Conservation (phyloP, 176 grass and related monocot species). For the Carex myosuroides region DNA sequence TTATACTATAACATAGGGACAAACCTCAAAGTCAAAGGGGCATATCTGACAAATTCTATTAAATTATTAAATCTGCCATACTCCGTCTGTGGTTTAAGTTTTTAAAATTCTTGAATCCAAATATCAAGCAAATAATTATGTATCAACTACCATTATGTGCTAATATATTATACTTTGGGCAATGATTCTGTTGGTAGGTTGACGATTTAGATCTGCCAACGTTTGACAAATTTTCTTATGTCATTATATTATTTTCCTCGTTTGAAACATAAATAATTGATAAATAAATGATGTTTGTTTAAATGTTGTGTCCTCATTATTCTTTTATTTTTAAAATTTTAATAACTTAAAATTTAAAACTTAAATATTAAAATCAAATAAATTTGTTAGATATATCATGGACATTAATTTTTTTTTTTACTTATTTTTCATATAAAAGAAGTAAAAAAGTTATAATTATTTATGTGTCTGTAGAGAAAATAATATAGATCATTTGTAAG, state of each 20-base stretch:
- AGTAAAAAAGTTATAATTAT: no score
- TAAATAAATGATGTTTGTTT: background rate
- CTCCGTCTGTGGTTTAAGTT: background rate
- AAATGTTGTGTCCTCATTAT: no score
- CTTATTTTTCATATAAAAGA: no score
- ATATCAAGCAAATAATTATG: constrained; percentile 21
- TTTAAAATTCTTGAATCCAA: constrained; percentile 1
- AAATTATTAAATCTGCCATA: constrained; percentile 4
- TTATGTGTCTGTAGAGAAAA: no score
- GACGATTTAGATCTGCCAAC: constrained; percentile 10
- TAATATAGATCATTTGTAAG: no score
- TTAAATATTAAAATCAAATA: no score
- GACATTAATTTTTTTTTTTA: no score
- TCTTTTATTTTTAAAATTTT: no score
- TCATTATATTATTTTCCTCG: background rate
- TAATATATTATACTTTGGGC: background rate
- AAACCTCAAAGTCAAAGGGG: constrained; percentile 33
- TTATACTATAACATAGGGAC: constrained; percentile 21
- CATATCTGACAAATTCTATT: constrained; percentile 29
- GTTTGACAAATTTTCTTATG: constrained; percentile 7
- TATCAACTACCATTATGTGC: background rate
- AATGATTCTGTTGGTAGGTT: constrained; percentile 20
- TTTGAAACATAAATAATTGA: background rate
- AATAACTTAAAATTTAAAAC: no score
- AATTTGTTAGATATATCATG: no score